Base-by-base conservation (phyloP, 139 green algal genomes). In the Zygnema circumcarinatum region DNA sequence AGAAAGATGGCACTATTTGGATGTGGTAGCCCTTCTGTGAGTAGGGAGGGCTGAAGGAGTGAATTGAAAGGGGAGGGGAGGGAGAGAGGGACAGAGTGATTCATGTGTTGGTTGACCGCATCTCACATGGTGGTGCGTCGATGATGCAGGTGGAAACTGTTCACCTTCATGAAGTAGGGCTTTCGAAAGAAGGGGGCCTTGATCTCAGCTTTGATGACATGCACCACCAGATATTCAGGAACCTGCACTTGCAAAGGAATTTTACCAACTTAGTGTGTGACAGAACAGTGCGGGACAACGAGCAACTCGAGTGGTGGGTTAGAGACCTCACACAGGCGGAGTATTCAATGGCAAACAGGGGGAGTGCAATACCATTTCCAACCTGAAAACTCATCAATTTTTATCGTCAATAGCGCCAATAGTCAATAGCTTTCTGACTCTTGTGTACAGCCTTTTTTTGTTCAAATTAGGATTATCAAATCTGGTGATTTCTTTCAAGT, bases 121-220 rank as follows among this genome's bases (percentile, higher is more conserved):
- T n/a, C n/a, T n/a, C n/a, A n/a, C n/a, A n/a, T n/a, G n/a, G n/a
- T n/a, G n/a, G n/a, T n/a, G n/a, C n/a, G n/a, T n/a, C n/a, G n/a
- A n/a, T n/a, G n/a, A n/a, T n/a, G 36, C 35, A 78, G 69, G 69
- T 78, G 69, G 69, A 78, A 20, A 41, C 36, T 41, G 35, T 78
- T 78, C 69, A 78, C 36, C 3, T 41, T 41, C 69, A 78, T 41
- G 36, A 78, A 78, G 69, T 78, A 3, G 69, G 7, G 16, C 11
- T 78, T 7, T 41, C 69, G 7, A 16, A 39, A 3, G 36, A 41
- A 39, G 69, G 69, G 16, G 69, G 69, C 69, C 35, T 78, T 39
- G 11, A 78, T 41, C 16, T 78, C 3, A 78, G 16, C 16, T 39
- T 78, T 39, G 69, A 78, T 41, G 69, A 78, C 11, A 78, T 78